These are phyloP conservation scores for Quaeritorhiza haematococci DNA, from an alignment of 371 early-diverging fungal species.

Conservation along the genomic window DNA sequence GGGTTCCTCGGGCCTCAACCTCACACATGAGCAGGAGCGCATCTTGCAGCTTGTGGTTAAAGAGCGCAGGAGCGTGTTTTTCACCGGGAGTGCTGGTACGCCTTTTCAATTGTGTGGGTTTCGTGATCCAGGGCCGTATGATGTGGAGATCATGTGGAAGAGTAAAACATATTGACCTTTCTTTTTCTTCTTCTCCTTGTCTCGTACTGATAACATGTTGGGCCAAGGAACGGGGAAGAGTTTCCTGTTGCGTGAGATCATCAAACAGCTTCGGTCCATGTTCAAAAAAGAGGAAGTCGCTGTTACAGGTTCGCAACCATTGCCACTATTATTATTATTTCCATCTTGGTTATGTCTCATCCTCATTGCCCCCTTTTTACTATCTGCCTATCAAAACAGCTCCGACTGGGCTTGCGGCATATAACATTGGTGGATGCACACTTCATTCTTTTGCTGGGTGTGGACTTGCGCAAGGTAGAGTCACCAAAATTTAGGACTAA, in stretches of 20 bases:
- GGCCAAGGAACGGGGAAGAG: conserved; percentile 70
- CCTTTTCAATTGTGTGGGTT: neutral
- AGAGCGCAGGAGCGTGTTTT: conserved; percentile 55
- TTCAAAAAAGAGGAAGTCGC: conserved; percentile 44
- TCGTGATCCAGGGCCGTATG: no score
- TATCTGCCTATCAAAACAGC: no score
- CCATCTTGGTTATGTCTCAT: no score
- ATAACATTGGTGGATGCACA: conserved; percentile 75
- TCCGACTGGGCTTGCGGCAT: conserved; percentile 84
- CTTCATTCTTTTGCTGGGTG: conserved; percentile 77
- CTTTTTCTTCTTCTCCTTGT: no score
- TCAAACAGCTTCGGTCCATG: conserved; percentile 40
- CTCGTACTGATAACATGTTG: neutral
- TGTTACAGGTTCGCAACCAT: conserved; percentile 49
- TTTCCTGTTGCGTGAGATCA: conserved; percentile 62
- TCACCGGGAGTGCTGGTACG: conserved; percentile 75
- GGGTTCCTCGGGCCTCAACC: no score
- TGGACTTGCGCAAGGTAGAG: conserved; percentile 54
- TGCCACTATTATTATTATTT: no score
- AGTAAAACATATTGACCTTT: no score
- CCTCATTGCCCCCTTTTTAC: no score
- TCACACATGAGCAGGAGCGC: conserved; percentile 44
- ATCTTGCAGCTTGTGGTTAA: conserved; percentile 53
- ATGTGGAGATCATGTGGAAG: no score
- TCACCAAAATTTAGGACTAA: neutral